Evolutionary conservation across 2,329 filamentous ascomycete species (phyloP), one percentile per base, ranked within the genome.

Genomic region (Aspergillus cejpii): DNA sequence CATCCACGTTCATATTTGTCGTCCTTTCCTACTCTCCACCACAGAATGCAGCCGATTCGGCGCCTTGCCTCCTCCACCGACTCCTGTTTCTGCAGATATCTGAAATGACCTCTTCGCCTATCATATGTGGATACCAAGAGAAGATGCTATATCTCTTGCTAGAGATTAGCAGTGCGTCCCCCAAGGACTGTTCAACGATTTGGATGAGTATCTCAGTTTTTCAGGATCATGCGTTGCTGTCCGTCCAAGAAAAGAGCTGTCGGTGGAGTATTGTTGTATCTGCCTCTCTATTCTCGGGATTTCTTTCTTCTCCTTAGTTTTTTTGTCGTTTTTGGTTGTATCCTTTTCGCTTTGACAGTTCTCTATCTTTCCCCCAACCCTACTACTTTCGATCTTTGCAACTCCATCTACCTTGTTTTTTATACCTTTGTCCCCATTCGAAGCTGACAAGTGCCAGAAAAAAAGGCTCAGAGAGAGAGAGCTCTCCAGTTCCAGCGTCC

Each of bases 381-480:
- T n/a, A n/a, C n/a, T n/a, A n/a, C n/a, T n/a, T n/a, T n/a, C n/a
- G n/a, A n/a, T 41, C 11, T 26, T 19, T 37, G 23, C 4, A 24
- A 4, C 8, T 24, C 23, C 4, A 24, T 44, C 47, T 34, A 24
- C 48, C 45, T 26, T 41, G 39, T 27, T 41, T 41, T 37, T 44
- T 43, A 27, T 34, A 41, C 47, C 40, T 34, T n/a, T 26, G 12
- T 21, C 37, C 45, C 42, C 43, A 21, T 49, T 38, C 28, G 8
- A 24, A 24, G 23, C 23, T 24, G 23, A 24, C 23, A 24, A 24
- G 23, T 24, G 8, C 5, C 23, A 24, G 23, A 24, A 24, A 24
- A 8, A 4, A 24, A 24, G 23, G 23, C 8, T 24, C 8, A 4
- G 23, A 24, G 10, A 11, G 17, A 20, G 11, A 34, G 10, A 31